These are phyloP conservation scores for Cladophialophora exuberans DNA, from an alignment of 2,329 filamentous ascomycete species.

Conservation along the genomic window DNA sequence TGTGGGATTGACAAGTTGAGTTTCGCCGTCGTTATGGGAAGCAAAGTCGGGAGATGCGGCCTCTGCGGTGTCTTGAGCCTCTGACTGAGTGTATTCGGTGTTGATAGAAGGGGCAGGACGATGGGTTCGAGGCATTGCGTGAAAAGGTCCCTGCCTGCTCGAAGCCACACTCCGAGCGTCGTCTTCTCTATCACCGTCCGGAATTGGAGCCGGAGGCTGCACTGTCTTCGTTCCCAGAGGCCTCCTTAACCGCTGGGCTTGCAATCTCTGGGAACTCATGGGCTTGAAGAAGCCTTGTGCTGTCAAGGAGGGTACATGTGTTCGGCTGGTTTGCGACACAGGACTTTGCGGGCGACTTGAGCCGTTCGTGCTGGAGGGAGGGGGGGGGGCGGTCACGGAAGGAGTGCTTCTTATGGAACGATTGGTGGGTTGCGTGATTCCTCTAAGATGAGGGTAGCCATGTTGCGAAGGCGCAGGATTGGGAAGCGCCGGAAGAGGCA, in stretches of 20 bases:
- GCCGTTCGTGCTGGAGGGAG: slow-evolving; percentile 49
- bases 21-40: slow-evolving; percentile 27
- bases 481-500: slow-evolving; percentile 24
- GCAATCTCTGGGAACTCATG: slow-evolving; percentile 93
- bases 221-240: slow-evolving; percentile 44
- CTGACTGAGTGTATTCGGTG: slow-evolving; percentile 77
- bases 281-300: slow-evolving; percentile 93
- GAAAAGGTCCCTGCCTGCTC: slow-evolving; percentile 47
- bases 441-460: slow-evolving; percentile 32
- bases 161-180: slow-evolving; percentile 64
- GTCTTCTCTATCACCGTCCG: slow-evolving; percentile 50
- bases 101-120: slow-evolving; percentile 73
- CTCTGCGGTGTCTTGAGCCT: slow-evolving; percentile 62
- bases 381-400: slow-evolving; percentile 2
- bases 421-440: slow-evolving; percentile 31
- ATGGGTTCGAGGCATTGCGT: slow-evolving; percentile 41
- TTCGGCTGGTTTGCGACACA: slow-evolving; percentile 72
- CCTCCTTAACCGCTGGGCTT: slow-evolving; percentile 77
- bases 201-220: slow-evolving; percentile 34
- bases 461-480: slow-evolving; percentile 30
- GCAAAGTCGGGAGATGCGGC: slow-evolving; percentile 26
- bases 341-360: slow-evolving; percentile 56
- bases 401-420: slow-evolving; percentile 28
- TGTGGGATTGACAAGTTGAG: slow-evolving; percentile 17
- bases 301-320: slow-evolving; percentile 86